Evolutionary conservation across 441 rosid genomes (phyloP), one percentile per base, ranked within the genome.

Genomic region (Hura crepitans): DNA sequence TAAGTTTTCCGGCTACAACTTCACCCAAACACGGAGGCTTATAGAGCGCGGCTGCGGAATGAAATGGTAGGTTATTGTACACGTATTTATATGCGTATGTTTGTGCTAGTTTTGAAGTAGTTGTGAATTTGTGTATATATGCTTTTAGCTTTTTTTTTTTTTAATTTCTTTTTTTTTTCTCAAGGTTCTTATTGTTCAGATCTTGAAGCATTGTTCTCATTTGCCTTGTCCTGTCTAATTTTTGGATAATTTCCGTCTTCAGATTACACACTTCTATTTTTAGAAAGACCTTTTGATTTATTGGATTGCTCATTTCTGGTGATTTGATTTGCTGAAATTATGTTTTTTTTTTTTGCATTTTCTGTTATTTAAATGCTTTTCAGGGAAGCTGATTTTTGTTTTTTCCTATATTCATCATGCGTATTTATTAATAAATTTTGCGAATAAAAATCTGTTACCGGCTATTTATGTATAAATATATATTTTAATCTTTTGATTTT

Each of bases 21-120:
- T 69, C 39, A 71, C 57, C 57, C 64, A 54, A 79, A 79, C 71
- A 83, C 99, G 97, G 92, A 84, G 96, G 77, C 81, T 27, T 62
- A 70, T 73, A 70, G 87, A 25, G 80, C 72, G 56, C 78, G 85
- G 69, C 80, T 77, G 65, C 86, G 91, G 84, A 79, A 96, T 96
- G 97, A 86, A 78, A 96, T 96, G 99, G 99, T 96, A 78, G 55
- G 86, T 62, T 64, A 60, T 77, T 33, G 14, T 59, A 5, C 6
- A 7, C 37, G 17, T 17, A 71, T 37, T 45, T 63, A 37, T 72
- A 56, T 75, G 55, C 51, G n/a, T 62, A 42, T 51, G 2, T 67
- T 55, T n/a, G 10, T 12, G 46, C 20, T 11, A 45, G 0, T 69
- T 31, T 47, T 45, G 12, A 5, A 20, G 23, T 45, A 49, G 11